Evolutionary conservation across 768 basidiomycete genomes (phyloP).

Genomic region (Hericium coralloides): DNA sequence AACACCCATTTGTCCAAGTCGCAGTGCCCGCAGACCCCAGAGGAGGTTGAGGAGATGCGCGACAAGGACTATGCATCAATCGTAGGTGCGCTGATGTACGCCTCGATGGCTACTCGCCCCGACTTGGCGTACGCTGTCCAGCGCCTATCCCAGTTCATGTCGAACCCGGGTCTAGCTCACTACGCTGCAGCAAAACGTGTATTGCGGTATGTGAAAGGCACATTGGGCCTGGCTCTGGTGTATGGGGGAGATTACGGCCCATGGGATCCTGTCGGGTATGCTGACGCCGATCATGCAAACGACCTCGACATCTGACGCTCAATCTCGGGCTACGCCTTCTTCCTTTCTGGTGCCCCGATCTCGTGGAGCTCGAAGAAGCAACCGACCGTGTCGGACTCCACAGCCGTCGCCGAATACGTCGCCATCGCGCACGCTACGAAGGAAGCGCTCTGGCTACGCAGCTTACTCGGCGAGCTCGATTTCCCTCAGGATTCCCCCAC

Average conservation of each 20-base stretch:
- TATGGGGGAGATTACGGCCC: background rate
- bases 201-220: constrained; percentile 15
- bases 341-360: background rate
- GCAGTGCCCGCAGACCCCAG: background rate
- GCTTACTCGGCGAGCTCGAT: constrained; percentile 4
- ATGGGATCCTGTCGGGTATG: background rate
- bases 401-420: constrained; percentile 32
- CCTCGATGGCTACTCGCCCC: constrained; percentile 16
- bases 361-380: constrained; percentile 25
- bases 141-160: constrained; percentile 12
- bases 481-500: background rate
- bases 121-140: constrained; percentile 19
- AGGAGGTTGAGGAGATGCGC: background rate
- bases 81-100: constrained; percentile 19
- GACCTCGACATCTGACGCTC: background rate
- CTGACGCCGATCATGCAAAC: background rate
- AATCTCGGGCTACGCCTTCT: background rate
- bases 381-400: constrained; percentile 25
- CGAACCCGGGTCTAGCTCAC: constrained; percentile 8
- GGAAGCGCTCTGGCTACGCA: constrained; percentile 16
- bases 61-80: background rate
- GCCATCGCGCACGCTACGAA: constrained; percentile 20
- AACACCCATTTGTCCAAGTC: background rate
- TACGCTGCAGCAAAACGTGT: constrained; percentile 11
- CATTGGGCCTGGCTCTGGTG: background rate